Base-by-base conservation (phyloP, 129 eudicot species). In the Pittosporum tobira region DNA sequence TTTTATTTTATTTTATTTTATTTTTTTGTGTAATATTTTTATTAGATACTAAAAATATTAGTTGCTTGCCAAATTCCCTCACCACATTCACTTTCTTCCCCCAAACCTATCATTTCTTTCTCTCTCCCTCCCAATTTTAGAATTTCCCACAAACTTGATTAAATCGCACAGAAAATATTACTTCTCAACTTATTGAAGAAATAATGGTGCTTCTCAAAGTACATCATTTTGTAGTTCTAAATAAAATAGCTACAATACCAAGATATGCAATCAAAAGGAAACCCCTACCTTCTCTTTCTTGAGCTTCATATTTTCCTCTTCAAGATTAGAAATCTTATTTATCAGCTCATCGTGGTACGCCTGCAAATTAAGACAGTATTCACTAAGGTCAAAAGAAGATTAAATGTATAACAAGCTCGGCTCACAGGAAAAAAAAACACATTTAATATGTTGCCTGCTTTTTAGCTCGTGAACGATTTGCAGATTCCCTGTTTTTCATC, bases 401-500 rank as follows among this genome's bases (percentile, higher is more conserved):
- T 16, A 42, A 73, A 21, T 13, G 18, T 36, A 4, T 19, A 49
- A 6, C 19, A 51, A 18, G 13, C n/a, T 1, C 8, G 30, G 15
- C 28, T 5, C 6, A 51, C 36, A 71, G 22, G 27, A 13, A 6
- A 44, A 53, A 51, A 34, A 2, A 40, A 34, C 14, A 30, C 37
- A 48, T 21, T 10, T 19, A 55, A 10, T 22, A 3, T 20, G 60
- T 5, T 50, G 65, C 86, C 86, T 80, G 86, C 29, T 80, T 80
- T 61, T 82, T 80, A 29, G 86, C 86, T 9, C 86, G 63, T 15
- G 86, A 80, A 6, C 82, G 73, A n/a, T 79, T 82, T 53, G 86
- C 82, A 14, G 85, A 79, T 28, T 79, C 85, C 64, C 85, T 62
- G 51, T 79, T 79, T 62, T 75, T 79, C 7, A 80, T 80, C 61